Evolutionary conservation across 2,329 filamentous ascomycete genomes (phyloP).

Genomic region (Botrytis byssoidea): DNA sequence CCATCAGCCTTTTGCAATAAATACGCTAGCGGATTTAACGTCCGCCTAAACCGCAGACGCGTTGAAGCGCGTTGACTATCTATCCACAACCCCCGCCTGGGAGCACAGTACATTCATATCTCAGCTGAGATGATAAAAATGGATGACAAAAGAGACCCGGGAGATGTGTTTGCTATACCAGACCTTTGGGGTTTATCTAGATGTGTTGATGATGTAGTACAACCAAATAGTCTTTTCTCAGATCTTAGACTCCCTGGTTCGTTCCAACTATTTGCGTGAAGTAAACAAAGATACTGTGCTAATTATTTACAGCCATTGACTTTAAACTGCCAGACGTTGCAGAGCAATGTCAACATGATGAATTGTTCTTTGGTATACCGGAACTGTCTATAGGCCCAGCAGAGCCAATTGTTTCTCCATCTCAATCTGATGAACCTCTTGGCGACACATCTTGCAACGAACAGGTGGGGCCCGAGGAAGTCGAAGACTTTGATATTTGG

Average conservation of each 20-base stretch:
- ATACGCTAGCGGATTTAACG: slow-evolving; percentile 3
- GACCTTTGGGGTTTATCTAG: slow-evolving; percentile 58
- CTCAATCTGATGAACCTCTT: slow-evolving; percentile 21
- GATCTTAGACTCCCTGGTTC: slow-evolving; percentile 36
- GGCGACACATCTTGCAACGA: slow-evolving; percentile 12
- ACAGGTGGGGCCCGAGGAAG: slow-evolving; percentile 33
- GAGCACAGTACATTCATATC: neutral
- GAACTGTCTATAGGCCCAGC: slow-evolving; percentile 30
- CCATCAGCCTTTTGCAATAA: slow-evolving; percentile 10
- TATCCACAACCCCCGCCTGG: neutral
- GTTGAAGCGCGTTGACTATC: neutral
- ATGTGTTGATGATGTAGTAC: slow-evolving; percentile 43
- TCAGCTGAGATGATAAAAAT: slow-evolving; percentile 27
- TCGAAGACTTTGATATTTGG: slow-evolving; percentile 47
- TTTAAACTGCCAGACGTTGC: slow-evolving; percentile 30
- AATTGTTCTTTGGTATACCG: slow-evolving; percentile 37
- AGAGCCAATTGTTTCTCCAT: slow-evolving; percentile 9
- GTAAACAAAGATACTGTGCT: neutral
- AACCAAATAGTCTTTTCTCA: slow-evolving; percentile 37
- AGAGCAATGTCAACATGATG: slow-evolving; percentile 25
- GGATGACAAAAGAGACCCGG: slow-evolving; percentile 40
- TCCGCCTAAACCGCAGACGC: neutral
- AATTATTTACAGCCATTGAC: slow-evolving; percentile 33
- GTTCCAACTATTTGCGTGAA: neutral
- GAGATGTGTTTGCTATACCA: slow-evolving; percentile 62